Base-by-base conservation (phyloP, 179 eudicot species). In the Amaranthus tricolor region DNA sequence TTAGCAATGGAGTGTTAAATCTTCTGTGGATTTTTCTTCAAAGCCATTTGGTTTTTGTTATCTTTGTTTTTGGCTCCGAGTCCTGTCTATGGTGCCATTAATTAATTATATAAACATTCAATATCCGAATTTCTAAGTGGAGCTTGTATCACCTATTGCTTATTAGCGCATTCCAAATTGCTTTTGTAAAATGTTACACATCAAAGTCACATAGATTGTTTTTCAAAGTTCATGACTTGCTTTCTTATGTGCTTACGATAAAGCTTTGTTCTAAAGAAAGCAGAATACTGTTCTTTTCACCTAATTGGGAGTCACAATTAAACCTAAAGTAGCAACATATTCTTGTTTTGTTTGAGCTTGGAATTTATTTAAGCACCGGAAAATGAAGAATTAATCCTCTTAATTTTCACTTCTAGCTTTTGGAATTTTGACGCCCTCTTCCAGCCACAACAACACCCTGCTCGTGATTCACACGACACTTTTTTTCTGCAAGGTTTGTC, bases 391-490 rank as follows among this genome's bases (percentile, higher is more conserved):
- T 71, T 40, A 48, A 53, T 72, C 47, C 14, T 16, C 44, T 12
- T 67, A 1, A 9, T 21, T 76, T 4, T 31, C 2, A 66, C 44
- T 81, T 78, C 14, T 84, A 95, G 99, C 85, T 95, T 93, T 84
- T 93, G 95, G 96, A 95, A 95, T 77, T 93, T 95, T 60, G 99
- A 95, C 72, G 95, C 95, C 44, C 81, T 95, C 62, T 95, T 93
- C 89, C 99, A 95, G 88, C 99, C 99, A 15, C 97, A 95, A 78
- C 98, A 95, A 79, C 99, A 95, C 73, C 99, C 99, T 65, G 99
- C 99, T 77, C 98, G 99, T 80, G 99, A 95, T 85, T 91, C 99
- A 77, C 99, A 95, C 56, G 99, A 95, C 85, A 91, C 99, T 14
- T 95, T 95, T 88, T 95, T 89, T 80, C 80, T 95, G 57, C 80